Conservation (phyloP, 2,329 filamentous ascomycete species). For the Pyrenophora graminea region DNA sequence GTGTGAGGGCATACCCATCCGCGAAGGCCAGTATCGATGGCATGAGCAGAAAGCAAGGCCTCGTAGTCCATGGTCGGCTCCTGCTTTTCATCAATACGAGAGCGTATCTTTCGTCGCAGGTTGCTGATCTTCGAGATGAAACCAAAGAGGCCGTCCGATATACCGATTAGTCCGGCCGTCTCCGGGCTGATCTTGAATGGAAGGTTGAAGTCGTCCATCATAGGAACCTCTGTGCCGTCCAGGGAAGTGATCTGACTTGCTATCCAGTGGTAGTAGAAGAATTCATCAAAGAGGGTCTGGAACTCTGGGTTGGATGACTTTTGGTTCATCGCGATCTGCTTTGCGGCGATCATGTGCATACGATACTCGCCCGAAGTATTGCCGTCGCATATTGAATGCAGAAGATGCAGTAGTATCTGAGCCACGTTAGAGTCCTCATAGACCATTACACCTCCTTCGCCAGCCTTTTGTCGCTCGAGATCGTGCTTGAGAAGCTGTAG, state of each 20-base stretch:
- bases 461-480: constrained; percentile 44
- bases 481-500: constrained; percentile 58
- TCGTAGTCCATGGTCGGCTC: constrained; percentile 75
- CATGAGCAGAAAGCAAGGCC: constrained; percentile 71
- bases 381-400: constrained; percentile 65
- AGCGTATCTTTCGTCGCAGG: constrained; percentile 74
- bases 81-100: constrained; percentile 63
- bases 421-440: constrained; percentile 64
- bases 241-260: constrained; percentile 62
- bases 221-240: constrained; percentile 57
- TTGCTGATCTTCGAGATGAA: constrained; percentile 79
- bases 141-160: constrained; percentile 79
- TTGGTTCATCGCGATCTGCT: constrained; percentile 66
- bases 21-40: constrained; percentile 74
- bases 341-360: constrained; percentile 77
- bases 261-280: constrained; percentile 81
- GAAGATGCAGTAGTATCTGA: constrained; percentile 62
- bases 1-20: constrained; percentile 70
- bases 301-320: constrained; percentile 69
- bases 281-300: constrained; percentile 71
- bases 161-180: constrained; percentile 70
- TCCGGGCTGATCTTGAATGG: constrained; percentile 61
- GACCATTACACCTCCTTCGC: constrained; percentile 42
- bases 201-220: constrained; percentile 58
- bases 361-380: constrained; percentile 72